Evolutionary conservation across 805 yeast species (phyloP).

Genomic region (Starmerella geochares): DNA sequence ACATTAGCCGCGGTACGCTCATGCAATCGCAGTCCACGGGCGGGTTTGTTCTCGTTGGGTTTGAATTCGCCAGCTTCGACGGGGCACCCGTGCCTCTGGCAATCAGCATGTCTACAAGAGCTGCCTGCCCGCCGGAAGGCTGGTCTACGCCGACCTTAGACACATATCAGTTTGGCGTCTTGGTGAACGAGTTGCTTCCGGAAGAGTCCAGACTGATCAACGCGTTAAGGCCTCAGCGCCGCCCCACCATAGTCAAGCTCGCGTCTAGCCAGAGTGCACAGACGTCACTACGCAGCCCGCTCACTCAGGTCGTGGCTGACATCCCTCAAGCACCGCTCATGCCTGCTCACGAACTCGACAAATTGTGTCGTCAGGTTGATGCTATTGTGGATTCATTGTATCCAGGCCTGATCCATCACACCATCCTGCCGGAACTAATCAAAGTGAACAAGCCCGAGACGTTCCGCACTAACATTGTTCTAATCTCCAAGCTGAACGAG

Average conservation of each 20-base stretch:
- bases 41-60: slow-evolving; percentile 23
- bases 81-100: background rate
- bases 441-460: slow-evolving; percentile 28
- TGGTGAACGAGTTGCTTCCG: slow-evolving; percentile 39
- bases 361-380: slow-evolving; percentile 12
- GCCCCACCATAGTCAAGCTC: slow-evolving; percentile 19
- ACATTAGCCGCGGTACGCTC: slow-evolving; percentile 3
- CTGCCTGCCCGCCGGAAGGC: slow-evolving; percentile 27
- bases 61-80: slow-evolving; percentile 22
- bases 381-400: background rate
- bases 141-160: slow-evolving; percentile 36
- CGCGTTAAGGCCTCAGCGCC: slow-evolving; percentile 16
- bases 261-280: slow-evolving; percentile 19
- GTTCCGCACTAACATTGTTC: slow-evolving; percentile 14
- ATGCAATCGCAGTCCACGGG: slow-evolving; percentile 12
- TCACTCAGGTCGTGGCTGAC: slow-evolving; percentile 45
- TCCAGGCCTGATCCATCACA: slow-evolving; percentile 6
- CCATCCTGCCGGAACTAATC: slow-evolving; percentile 52
- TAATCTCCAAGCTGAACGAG: slow-evolving; percentile 1
- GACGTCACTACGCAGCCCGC: slow-evolving; percentile 33
- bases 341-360: slow-evolving; percentile 18
- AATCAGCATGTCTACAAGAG: slow-evolving; percentile 9
- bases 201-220: slow-evolving; percentile 17
- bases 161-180: slow-evolving; percentile 51
- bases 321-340: slow-evolving; percentile 41